A percentile compares a stretch with the other conserved stretches of the same genome.
phyloP scores from a whole-genome alignment of 805 yeast genomes.

The Kodamaea restingae region DNA sequence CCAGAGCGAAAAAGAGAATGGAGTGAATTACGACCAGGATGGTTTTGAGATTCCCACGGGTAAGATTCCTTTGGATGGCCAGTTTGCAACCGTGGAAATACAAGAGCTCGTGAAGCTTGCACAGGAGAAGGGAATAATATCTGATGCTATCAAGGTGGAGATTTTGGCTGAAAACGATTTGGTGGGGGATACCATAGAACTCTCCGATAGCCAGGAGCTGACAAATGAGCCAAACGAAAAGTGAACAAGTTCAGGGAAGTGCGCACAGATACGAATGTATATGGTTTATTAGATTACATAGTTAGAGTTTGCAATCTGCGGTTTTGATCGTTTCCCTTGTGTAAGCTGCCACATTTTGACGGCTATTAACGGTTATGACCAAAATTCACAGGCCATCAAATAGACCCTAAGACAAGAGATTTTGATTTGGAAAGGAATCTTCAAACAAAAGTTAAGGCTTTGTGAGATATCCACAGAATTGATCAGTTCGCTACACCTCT shows the following conservation, averaged over 20 bases:
- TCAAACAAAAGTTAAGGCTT: no score
- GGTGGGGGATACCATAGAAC: constrained; percentile 30
- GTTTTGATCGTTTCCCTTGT: no score
- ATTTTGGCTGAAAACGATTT: constrained; percentile 19
- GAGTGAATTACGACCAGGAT: constrained; percentile 17
- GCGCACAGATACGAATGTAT: neutral
- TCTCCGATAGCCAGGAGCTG: constrained; percentile 10
- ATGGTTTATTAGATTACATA: no score
- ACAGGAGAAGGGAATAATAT: constrained; percentile 27
- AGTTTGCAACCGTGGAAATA: constrained; percentile 33
- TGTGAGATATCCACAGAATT: no score
- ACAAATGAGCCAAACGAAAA: neutral
- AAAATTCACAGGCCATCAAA: no score
- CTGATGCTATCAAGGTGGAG: constrained; percentile 22
- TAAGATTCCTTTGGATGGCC: constrained; percentile 39
- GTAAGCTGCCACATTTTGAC: no score
- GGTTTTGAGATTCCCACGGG: constrained; percentile 37
- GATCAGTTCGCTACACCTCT: no score
- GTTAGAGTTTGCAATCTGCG: no score
- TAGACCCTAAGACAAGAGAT: no score
- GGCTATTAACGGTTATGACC: no score
- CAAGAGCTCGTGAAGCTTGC: constrained; percentile 28
- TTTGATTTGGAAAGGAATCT: no score
- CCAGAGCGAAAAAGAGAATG: neutral
- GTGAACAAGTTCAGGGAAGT: neutral